Conservation (phyloP, 768 basidiomycete genomes). For the Lentinula raphanica region DNA sequence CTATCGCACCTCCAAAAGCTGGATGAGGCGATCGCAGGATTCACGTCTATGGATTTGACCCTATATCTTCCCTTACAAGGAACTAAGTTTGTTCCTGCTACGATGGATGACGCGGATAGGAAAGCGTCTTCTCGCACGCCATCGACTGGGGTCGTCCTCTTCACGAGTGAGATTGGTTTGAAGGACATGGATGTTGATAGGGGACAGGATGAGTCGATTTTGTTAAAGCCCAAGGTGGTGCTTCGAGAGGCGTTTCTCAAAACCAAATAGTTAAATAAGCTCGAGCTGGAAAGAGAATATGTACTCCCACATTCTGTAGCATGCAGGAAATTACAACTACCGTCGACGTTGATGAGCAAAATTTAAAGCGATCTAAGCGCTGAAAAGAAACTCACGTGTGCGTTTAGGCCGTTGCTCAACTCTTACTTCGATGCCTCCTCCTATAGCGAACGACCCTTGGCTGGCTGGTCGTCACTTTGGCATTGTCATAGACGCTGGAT, state of each 20-base stretch:
- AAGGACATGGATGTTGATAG: background rate
- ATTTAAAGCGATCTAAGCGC: too few relatives aligned
- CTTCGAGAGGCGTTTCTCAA: background rate
- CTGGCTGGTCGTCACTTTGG: slow-evolving; percentile 78
- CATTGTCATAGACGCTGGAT: slow-evolving; percentile 97
- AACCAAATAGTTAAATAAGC: too few relatives aligned
- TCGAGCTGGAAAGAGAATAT: too few relatives aligned
- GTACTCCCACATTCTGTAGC: too few relatives aligned
- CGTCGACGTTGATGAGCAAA: too few relatives aligned
- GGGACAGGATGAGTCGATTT: background rate
- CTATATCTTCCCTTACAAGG: background rate
- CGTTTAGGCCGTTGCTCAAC: background rate
- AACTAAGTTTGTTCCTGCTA: background rate
- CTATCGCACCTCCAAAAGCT: background rate
- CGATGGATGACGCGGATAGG: background rate
- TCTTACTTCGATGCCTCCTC: slow-evolving; percentile 60
- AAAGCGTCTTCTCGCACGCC: background rate
- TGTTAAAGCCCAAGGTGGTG: background rate
- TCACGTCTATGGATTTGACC: background rate
- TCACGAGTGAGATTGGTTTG: background rate
- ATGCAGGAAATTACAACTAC: too few relatives aligned
- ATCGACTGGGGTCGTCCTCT: background rate
- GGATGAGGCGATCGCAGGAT: background rate
- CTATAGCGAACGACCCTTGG: slow-evolving; percentile 68
- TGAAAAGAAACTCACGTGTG: too few relatives aligned